A percentile compares a stretch with the other conserved stretches of the same genome.
Conservation (phyloP, 495 filamentous ascomycete species). For the Neurospora sp. region DNA sequence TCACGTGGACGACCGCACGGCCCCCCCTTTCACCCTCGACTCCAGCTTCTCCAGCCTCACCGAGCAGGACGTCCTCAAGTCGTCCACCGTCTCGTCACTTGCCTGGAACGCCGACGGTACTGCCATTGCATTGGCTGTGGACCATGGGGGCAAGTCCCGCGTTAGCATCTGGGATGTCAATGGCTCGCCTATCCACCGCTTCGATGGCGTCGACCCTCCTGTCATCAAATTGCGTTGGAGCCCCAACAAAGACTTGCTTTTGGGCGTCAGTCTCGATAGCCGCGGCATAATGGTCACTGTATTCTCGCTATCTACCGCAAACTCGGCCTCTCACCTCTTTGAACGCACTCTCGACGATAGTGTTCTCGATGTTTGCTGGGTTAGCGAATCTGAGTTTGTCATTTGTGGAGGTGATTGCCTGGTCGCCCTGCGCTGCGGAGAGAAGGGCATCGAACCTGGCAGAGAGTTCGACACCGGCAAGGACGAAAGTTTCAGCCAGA, state of each 20-base stretch:
- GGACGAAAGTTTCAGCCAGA: constrained; percentile 34
- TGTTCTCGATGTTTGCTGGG: constrained; percentile 51
- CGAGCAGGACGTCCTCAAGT: constrained; percentile 35
- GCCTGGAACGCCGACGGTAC: constrained; percentile 62
- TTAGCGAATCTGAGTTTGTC: constrained; percentile 45
- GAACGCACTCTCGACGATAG: constrained; percentile 35
- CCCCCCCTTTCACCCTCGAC: constrained; percentile 1
- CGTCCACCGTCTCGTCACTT: constrained; percentile 48
- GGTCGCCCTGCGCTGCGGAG: constrained; percentile 26
- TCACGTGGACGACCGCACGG: constrained; percentile 33
- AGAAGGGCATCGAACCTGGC: constrained; percentile 27
- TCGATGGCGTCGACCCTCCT: constrained; percentile 39
- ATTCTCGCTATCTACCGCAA: constrained; percentile 30
- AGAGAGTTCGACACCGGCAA: constrained; percentile 31
- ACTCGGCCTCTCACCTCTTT: constrained; percentile 32
- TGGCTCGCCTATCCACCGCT: constrained; percentile 38
- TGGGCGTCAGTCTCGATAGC: constrained; percentile 43
- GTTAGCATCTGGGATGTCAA: constrained; percentile 59
- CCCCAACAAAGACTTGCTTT: constrained; percentile 39
- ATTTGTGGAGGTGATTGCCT: constrained; percentile 48
- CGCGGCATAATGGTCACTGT: constrained; percentile 39
- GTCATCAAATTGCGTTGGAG: constrained; percentile 54
- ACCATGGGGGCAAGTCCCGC: constrained; percentile 48
- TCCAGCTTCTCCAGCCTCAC: constrained; percentile 29
- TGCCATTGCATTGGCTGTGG: constrained; percentile 60